Evolutionary conservation across 495 filamentous ascomycete species (phyloP), one percentile per base, ranked within the genome.

Genomic region (Bombardia bombarda): DNA sequence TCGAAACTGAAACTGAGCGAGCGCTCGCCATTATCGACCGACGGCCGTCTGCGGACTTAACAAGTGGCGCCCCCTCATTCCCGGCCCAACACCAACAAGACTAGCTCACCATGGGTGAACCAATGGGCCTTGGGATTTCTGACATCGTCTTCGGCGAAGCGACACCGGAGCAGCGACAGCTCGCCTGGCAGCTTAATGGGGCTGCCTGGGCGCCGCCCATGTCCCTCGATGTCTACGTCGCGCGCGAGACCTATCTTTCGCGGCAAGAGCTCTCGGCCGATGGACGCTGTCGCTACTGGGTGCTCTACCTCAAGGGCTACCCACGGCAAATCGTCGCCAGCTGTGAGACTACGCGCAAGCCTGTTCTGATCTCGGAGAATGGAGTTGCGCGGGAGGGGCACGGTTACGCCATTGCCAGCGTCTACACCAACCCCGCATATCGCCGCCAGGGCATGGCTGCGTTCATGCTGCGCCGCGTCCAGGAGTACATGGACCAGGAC

Each of bases 291-390:
- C 82, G 72, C 13, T 75, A 72, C 51, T 90, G 85, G 85, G 73
- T 86, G 32, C 68, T 90, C 3, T 73, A 83, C 12, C 75, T 85
- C 49, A 53, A 47, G 33, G 57, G 53, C 3, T 46, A 53, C 25
- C 52, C 52, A 4, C 36, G 59, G 8, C 65, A 70, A 0, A 73
- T 94, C 33, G 75, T 94, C 3, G 77, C 79, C 22, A 84, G 86
- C 23, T 93, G 87, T 60, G 90, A 96, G 59, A 79, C 80, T 3
- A 80, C 86, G 36, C 74, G 72, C 32, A 94, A 93, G 67, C 74
- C 69, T 16, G 81, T 85, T 1, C 50, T 87, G 83, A 24, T 62
- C 45, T 41, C 51, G 16, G 42, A 49, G 32, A 50, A 32, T 43
- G 39, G 42, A 35, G 23, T 38, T 25, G 43, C 43, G 70, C 65